Conservation (phyloP, 106 monocot species). For the Hemerocallis citrina region DNA sequence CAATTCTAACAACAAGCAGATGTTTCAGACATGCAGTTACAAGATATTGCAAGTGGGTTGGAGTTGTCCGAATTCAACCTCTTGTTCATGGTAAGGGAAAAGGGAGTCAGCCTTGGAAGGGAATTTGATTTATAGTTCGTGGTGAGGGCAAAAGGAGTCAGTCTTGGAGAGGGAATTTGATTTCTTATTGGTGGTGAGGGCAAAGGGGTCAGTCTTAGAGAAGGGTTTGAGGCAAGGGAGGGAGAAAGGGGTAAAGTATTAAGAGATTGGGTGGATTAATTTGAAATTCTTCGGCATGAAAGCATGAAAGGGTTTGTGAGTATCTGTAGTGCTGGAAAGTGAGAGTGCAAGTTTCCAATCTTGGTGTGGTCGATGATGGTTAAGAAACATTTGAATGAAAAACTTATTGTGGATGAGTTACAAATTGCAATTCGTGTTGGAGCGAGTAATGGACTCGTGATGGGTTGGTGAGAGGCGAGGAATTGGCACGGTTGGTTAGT, state of each 20-base stretch:
- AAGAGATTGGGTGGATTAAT: slow-evolving; percentile 40
- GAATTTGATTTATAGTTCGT: slow-evolving; percentile 28
- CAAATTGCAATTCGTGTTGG: slow-evolving; percentile 15
- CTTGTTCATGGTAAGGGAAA: slow-evolving; percentile 27
- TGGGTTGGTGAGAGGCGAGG: neutral
- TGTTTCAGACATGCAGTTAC: slow-evolving; percentile 14
- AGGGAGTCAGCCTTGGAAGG: slow-evolving; percentile 10
- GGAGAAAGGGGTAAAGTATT: neutral
- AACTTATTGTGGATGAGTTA: slow-evolving; percentile 22
- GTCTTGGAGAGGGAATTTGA: slow-evolving; percentile 8
- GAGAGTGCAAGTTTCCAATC: slow-evolving; percentile 23
- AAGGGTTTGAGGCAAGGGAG: neutral
- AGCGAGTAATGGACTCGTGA: neutral
- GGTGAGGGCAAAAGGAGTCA: slow-evolving; percentile 13
- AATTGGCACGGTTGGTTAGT: slow-evolving; percentile 15
- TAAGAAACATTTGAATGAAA: slow-evolving; percentile 41
- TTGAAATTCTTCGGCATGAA: slow-evolving; percentile 21
- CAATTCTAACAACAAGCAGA: too few species aligned
- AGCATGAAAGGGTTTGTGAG: slow-evolving; percentile 29
- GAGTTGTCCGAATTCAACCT: slow-evolving; percentile 2
- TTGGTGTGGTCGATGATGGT: slow-evolving; percentile 47
- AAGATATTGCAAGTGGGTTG: slow-evolving; percentile 23
- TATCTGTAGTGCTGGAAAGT: slow-evolving; percentile 52
- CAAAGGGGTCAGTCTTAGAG: slow-evolving; percentile 10
- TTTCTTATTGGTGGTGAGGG: slow-evolving; percentile 34